Evolutionary conservation across 495 filamentous ascomycete species (phyloP), one percentile per base, ranked within the genome.

Genomic region (Aspergillus diversus): DNA sequence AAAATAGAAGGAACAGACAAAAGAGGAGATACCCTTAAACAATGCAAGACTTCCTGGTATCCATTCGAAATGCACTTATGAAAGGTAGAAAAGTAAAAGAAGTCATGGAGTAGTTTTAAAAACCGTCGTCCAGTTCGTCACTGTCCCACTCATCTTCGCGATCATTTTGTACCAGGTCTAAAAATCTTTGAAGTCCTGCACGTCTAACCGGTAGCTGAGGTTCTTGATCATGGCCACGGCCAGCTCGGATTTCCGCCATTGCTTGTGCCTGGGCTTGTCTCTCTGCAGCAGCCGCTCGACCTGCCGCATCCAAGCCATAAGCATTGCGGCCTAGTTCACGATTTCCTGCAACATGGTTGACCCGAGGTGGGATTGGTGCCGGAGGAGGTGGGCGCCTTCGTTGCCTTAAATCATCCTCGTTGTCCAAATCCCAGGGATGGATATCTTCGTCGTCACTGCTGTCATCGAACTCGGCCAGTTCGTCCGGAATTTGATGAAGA

Each of bases 81-180:
- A n/a, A 35, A 33, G 42, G 57, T 16, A 7, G 27, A 50, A 50
- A 4, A 17, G 16, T 32, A 39, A 60, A 27, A 46, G 17, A 53
- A 43, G 52, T n/a, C 7, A 43, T 35, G 39, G 13, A 27, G 15
- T 56, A 53, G 17, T 12, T 42, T 64, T 69, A 77, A 42, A 74
- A 79, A 51, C 69, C 75, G 51, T 82, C 83, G 39, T 83, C 81
- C 55, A 87, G 59, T 69, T 86, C 85, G 68, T 87, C 85, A 59
- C 85, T 87, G 68, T 87, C 85, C 85, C 85, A 88, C 64, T 81
- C 86, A 68, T 88, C 85, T 69, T 86, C 86, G 34, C 83, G 78
- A 65, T 89, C 87, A 50, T 84, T 79, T 62, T 75, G 71, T 4
- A 80, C 85, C 39, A 88, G 66, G 54, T 80, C 74, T 39, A 88